phyloP scores from a whole-genome alignment of 2,329 filamentous ascomycete species.

The Exophiala viscosa region DNA sequence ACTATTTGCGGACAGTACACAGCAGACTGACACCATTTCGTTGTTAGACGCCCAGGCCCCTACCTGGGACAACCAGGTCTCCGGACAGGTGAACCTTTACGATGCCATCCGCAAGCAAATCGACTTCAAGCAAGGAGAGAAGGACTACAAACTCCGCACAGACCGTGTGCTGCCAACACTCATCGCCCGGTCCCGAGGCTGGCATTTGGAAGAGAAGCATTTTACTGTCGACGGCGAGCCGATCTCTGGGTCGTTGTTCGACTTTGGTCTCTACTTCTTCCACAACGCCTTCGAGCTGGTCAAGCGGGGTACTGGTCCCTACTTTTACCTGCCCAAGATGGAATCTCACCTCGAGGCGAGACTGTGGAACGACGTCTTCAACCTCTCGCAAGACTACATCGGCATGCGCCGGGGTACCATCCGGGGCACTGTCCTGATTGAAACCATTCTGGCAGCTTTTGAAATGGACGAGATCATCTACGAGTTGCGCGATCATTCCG shows the following conservation, averaged over 20 bases:
- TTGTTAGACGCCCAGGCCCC: slow-evolving; percentile 80
- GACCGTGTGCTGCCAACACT: slow-evolving; percentile 84
- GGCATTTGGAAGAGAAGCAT: slow-evolving; percentile 98
- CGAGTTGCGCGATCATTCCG: slow-evolving; percentile 92
- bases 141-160: slow-evolving; percentile 95
- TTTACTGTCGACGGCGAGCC: slow-evolving; percentile 92
- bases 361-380: slow-evolving; percentile 98
- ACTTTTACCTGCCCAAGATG: slow-evolving; percentile 99
- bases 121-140: slow-evolving; percentile 91
- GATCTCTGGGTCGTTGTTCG: slow-evolving; percentile 87
- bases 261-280: slow-evolving; percentile 99
- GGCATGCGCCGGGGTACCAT: slow-evolving; percentile 88
- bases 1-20: neutral
- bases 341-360: slow-evolving; percentile 95
- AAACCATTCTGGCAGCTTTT: slow-evolving; percentile 95
- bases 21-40: neutral
- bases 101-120: slow-evolving; percentile 90
- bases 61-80: slow-evolving; percentile 99
- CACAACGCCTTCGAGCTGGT: slow-evolving; percentile 91
- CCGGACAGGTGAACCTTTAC: slow-evolving; percentile 95
- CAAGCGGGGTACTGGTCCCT: slow-evolving; percentile 78
- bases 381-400: slow-evolving; percentile 88
- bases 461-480: slow-evolving; percentile 99
- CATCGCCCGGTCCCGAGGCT: slow-evolving; percentile 90
- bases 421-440: slow-evolving; percentile 90